Base-by-base conservation (phyloP, 345 rosid genomes). In the Salix exigua region DNA sequence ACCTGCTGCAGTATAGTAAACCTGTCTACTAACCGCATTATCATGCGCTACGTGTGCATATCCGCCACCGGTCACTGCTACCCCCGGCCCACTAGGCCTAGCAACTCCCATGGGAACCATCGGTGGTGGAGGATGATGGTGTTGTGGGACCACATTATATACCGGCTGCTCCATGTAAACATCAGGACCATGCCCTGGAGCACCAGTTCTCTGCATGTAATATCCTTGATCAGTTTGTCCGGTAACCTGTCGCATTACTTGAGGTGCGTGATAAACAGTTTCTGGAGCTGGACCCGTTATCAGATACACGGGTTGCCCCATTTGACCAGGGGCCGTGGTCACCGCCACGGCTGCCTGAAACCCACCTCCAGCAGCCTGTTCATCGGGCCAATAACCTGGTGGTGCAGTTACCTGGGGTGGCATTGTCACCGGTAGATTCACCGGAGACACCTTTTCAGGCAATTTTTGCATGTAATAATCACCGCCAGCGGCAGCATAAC, bases 101-200 rank as follows among this genome's bases (percentile, higher is more conserved):
- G 80, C 76, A 53, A 88, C 62, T 30, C 83, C 86, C 79, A 82
- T 66, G 1, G 77, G 75, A 2, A 68, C 79, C 73, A 35, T 79
- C 25, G 76, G 76, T 38, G 85, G 77, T 5, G 84, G 72, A 48
- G 17, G 83, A 19, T 37, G 79, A 14, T n/a, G 85, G 21, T 87
- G 79, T 19, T 23, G 85, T 33, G 86, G 80, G 65, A 85, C 78
- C 81, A 92, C 25, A 84, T 83, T 89, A 86, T 88, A 92, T 11
- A 88, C n/a, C 62, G 79, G 89, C 33, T 85, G 96, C 35, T 94
- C 98, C 62, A 97, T 77, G 91, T 92, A 94, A 68, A 83, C 81
- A n/a, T 92, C 97, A 1, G 86, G 78, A 19, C 77, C 70, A 8
- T 16, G 61, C 14, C 62, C 71, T 7, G 37, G 84, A 26, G 62